These are phyloP conservation scores for Sphagnum fallax DNA, from an alignment of 228 moss, liverwort and hornwort genomes.

Conservation along the genomic window DNA sequence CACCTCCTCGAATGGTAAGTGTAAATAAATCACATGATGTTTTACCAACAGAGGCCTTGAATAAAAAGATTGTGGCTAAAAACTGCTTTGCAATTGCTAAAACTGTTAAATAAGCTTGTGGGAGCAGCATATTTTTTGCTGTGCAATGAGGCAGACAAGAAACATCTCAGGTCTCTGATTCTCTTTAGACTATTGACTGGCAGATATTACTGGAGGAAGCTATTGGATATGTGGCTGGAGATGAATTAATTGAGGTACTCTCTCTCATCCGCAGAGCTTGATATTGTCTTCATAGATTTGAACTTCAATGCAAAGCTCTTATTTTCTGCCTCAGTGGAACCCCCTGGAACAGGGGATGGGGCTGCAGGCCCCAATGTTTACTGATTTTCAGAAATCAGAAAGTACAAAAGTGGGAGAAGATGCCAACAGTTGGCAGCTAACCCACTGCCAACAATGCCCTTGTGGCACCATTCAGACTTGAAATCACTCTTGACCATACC, in stretches of 20 bases:
- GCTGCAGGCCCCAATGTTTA: neutral
- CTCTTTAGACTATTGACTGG: neutral
- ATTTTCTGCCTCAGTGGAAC: neutral
- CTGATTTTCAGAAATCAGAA: neutral
- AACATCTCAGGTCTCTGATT: no score
- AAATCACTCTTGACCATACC: no score
- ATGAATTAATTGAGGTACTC: slow-evolving; percentile 84
- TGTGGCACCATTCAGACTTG: no score
- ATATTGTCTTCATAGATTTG: no score
- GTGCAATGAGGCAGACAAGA: neutral
- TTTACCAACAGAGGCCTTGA: neutral
- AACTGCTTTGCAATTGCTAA: neutral
- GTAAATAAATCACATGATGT: no score
- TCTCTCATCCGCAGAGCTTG: neutral
- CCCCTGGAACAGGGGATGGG: neutral
- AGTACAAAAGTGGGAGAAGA: neutral
- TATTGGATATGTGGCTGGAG: slow-evolving; percentile 82
- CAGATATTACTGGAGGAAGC: slow-evolving; percentile 84
- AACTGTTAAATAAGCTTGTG: neutral
- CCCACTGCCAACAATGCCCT: no score
- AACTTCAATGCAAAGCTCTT: neutral
- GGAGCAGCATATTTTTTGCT: neutral
- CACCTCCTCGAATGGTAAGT: slow-evolving; percentile 77
- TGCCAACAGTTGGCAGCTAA: no score
- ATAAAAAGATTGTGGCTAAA: neutral